These are phyloP conservation scores for Colletotrichum sp. DNA, from an alignment of 2,329 filamentous ascomycete species.

Conservation along the genomic window DNA sequence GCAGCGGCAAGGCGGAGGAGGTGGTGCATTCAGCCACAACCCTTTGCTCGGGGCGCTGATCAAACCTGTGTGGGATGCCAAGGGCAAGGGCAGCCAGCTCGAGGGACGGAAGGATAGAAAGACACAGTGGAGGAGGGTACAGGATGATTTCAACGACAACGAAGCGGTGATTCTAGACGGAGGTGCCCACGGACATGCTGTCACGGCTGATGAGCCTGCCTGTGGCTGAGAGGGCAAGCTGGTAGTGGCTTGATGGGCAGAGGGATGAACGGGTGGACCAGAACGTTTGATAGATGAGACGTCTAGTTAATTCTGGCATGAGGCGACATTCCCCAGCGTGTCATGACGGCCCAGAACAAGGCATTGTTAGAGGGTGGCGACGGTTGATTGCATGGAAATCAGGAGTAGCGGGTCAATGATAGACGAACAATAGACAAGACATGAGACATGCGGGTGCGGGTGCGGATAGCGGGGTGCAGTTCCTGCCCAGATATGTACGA, in stretches of 20 bases:
- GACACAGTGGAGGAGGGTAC: constrained; percentile 63
- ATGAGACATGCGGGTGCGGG: not conserved
- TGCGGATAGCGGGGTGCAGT: not conserved
- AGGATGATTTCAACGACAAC: constrained; percentile 65
- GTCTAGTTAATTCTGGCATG: not conserved
- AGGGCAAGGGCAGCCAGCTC: constrained; percentile 53
- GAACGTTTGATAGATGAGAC: not conserved
- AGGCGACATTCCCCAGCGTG: not conserved
- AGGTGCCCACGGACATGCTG: constrained; percentile 49
- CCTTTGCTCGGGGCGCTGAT: constrained; percentile 71
- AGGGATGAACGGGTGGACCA: not conserved
- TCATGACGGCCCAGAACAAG: not conserved
- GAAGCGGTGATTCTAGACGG: constrained; percentile 65
- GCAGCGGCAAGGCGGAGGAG: constrained; percentile 28
- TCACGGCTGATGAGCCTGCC: constrained; percentile 41
- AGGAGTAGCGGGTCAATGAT: not conserved
- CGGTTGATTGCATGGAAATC: not conserved
- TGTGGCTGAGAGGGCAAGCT: constrained; percentile 34
- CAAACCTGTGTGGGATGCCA: constrained; percentile 63
- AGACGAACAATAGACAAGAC: not conserved
- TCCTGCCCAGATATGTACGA: not conserved
- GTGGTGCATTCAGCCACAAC: constrained; percentile 71
- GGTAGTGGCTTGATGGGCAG: not conserved
- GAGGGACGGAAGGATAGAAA: constrained; percentile 47
- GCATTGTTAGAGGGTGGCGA: not conserved